These are phyloP conservation scores for Botrytis pseudocinerea DNA, from an alignment of 2,329 filamentous ascomycete genomes.

Conservation along the genomic window DNA sequence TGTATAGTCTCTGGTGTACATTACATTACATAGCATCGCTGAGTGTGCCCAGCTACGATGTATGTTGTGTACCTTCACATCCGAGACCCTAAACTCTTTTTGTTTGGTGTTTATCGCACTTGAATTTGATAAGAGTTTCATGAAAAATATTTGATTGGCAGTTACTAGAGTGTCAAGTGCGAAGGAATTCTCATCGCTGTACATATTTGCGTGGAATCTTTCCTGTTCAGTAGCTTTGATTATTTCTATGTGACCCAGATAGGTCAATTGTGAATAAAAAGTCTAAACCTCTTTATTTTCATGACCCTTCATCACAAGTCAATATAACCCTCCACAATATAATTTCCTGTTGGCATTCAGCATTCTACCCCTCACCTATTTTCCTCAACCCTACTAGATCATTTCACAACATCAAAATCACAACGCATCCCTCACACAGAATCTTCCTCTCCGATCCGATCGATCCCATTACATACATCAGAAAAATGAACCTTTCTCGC, in stretches of 20 bases:
- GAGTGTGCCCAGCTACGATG: not conserved
- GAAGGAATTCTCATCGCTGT: not conserved
- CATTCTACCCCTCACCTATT: conserved; percentile 15
- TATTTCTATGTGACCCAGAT: not conserved
- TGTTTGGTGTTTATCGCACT: conserved; percentile 8
- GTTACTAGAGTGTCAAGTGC: not conserved
- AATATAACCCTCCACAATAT: conserved; percentile 3
- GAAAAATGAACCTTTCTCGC: conserved; percentile 11
- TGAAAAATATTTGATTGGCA: not conserved
- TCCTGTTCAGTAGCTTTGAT: not conserved
- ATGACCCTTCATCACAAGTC: not conserved
- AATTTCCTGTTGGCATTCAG: not conserved
- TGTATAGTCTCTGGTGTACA: not conserved
- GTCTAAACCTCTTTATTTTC: not conserved
- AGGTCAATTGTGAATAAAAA: not conserved
- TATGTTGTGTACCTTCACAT: conserved; percentile 13
- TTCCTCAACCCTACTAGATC: not conserved
- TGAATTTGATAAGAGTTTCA: not conserved
- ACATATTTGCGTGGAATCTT: not conserved
- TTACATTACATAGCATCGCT: conserved; percentile 1
- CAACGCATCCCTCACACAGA: conserved; percentile 15
- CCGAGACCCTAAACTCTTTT: conserved; percentile 11
- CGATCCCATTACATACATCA: conserved; percentile 20
- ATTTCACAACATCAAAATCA: not conserved
- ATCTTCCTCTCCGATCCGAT: conserved; percentile 23